phyloP scores from a whole-genome alignment of 495 filamentous ascomycete species.

The Astrocystis sublimbata region DNA sequence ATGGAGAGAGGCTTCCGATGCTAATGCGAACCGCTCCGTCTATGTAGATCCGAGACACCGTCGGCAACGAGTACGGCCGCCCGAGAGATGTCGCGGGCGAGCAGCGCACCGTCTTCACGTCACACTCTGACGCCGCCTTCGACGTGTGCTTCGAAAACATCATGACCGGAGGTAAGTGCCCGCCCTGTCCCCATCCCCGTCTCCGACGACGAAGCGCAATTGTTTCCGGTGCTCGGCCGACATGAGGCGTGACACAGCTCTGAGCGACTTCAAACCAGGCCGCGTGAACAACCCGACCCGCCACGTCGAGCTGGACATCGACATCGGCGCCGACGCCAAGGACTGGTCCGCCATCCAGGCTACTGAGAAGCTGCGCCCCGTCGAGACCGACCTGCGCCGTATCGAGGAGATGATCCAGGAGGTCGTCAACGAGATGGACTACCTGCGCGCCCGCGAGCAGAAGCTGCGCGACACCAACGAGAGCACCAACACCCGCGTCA shows the following conservation, averaged over 20 bases:
- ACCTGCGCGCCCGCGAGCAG: conserved; percentile 87
- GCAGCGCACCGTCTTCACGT: conserved; percentile 89
- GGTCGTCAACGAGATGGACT: conserved; percentile 87
- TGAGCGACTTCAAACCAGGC: conserved; percentile 35
- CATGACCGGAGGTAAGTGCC: conserved; percentile 64
- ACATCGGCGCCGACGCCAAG: conserved; percentile 97
- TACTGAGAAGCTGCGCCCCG: conserved; percentile 94
- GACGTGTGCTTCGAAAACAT: conserved; percentile 97
- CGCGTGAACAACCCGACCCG: conserved; percentile 63
- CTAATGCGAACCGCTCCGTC: background rate
- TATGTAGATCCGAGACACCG: conserved; percentile 88
- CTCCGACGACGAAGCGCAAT: no score
- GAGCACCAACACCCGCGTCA: conserved; percentile 97
- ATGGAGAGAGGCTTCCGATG: background rate
- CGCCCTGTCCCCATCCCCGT: background rate
- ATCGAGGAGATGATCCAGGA: conserved; percentile 85
- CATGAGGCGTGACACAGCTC: conserved; percentile 34
- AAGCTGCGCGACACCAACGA: conserved; percentile 97
- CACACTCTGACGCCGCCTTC: conserved; percentile 90
- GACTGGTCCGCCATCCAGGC: conserved; percentile 98
- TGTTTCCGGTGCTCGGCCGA: conserved; percentile 4
- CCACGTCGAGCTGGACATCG: conserved; percentile 92
- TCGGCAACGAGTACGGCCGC: conserved; percentile 91
- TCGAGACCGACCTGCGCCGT: conserved; percentile 92
- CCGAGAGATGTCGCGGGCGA: conserved; percentile 92